Conservation (phyloP, 2,329 filamentous ascomycete genomes). For the Sporothrix humicola region DNA sequence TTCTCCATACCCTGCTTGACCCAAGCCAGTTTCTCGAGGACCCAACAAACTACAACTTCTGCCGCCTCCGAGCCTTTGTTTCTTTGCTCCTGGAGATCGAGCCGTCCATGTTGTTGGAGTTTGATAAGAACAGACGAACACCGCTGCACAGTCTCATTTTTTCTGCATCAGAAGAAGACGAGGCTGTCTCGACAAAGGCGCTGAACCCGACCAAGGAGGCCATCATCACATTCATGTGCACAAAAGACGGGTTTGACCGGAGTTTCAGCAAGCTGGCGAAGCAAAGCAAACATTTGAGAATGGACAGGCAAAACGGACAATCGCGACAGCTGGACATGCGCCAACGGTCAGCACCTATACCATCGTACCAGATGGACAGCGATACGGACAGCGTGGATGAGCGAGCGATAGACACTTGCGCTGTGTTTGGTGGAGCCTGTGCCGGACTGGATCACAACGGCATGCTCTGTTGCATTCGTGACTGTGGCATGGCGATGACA, state of each 20-base stretch:
- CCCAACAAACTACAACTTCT: constrained; percentile 15
- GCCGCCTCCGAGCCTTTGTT: constrained; percentile 18
- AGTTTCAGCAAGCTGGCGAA: background rate
- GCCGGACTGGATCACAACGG: background rate
- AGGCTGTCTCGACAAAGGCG: background rate
- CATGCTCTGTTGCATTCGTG: constrained; percentile 21
- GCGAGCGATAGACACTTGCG: background rate
- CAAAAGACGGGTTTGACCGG: background rate
- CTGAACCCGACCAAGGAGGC: constrained; percentile 6
- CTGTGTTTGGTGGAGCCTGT: constrained; percentile 6
- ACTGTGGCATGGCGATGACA: constrained; percentile 2
- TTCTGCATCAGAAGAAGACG: constrained; percentile 7
- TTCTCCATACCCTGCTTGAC: constrained; percentile 14
- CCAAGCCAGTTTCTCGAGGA: constrained; percentile 24
- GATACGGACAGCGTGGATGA: constrained; percentile 13
- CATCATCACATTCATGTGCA: constrained; percentile 17
- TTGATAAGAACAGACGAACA: constrained; percentile 16
- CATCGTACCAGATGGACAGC: constrained; percentile 3
- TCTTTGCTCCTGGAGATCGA: constrained; percentile 17
- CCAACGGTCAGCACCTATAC: background rate
- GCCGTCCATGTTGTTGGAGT: background rate
- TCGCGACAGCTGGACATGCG: background rate
- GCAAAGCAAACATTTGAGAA: background rate
- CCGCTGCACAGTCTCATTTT: constrained; percentile 20
- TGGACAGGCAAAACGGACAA: background rate